Base-by-base conservation (phyloP, 169 alveolate genomes). In the Ichthyophthirius multifiliis region DNA sequence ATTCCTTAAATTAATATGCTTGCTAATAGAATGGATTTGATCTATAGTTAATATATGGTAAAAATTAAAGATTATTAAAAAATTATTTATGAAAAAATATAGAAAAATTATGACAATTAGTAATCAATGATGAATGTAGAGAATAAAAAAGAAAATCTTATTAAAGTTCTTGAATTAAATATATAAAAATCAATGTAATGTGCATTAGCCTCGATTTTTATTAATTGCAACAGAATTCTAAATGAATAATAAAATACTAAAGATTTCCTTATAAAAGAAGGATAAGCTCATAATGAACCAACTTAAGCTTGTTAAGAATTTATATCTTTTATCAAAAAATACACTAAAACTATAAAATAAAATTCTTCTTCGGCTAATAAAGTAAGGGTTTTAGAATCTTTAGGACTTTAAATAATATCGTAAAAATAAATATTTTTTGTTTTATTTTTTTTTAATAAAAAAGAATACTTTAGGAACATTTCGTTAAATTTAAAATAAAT, bases 1-100 rank as follows among this genome's bases (percentile, higher is more conserved):
- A 65, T 65, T 65, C 75, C 75, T 65, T 35, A 65, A 65, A 15
- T 65, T 4, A 65, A 65, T 65, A 65, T 65, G 30, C n/a, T 65
- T 0, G 46, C 34, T 10, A 32, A 65, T 15, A 31, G 75, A 34
- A 65, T 65, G 75, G 75, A 65, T 65, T n/a, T 65, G 18, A 32
- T 65, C 0, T 34, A 32, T 12, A 32, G 47, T 0, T 15, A 31
- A 15, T 9, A 32, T 35, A 31, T 41, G 1, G 75, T 65, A 65
- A 65, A 31, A 12, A 2, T 12, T 7, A 32, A 30, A 32, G 6
- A 15, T 15, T 32, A 10, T 35, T 1, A 31, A 41, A 65, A 65
- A 65, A 65, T 30, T 6, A 65, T 34, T 31, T 65, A 32, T 65
- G 75, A 31, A 3, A 32, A 32, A 15, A 2, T n/a, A 34, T 43